Base-by-base conservation (phyloP, 1,284 basidiomycete species). In the Ustilago lituana region DNA sequence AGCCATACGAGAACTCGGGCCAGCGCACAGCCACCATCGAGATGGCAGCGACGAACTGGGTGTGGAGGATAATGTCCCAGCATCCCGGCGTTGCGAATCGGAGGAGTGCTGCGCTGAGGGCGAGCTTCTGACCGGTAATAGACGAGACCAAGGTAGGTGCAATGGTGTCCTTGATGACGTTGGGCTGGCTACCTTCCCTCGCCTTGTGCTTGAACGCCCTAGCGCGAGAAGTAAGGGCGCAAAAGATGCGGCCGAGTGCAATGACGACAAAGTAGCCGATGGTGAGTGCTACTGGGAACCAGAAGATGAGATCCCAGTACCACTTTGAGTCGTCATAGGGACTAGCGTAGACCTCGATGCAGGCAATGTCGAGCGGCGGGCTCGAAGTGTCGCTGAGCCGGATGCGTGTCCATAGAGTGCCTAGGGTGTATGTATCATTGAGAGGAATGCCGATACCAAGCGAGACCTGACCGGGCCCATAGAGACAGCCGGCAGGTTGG, bases 11-110 rank as follows among this genome's bases (percentile, higher is more conserved):
- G 83, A 94, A 98, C 12, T 86, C 85, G 1, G 95, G 94, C 94
- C 94, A 98, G 77, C 92, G 86, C 24, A 98, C 93, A 24, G 93
- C 91, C 46, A 97, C 88, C 91, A 96, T 95, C 23, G 89, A 89
- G 20, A 98, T 84, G 43, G 89, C 87, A 5, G 84, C 84, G 59
- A 84, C 84, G 73, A 84, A 98, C 76, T 97, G 94, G 0, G 93
- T 91, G 78, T 95, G 93, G 78, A 92, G 90, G 48, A 97, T 87
- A 58, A 98, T 88, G 82, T 98, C 95, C 63, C 94, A 87, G 84
- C 94, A 85, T 5, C 93, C 93, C 0, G 95, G 94, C 0, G 95
- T 97, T 65, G 91, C 93, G 77, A 94, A 98, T 52, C 94, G 86
- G 82, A 96, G 86, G 45, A 98, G 85, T 1, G 92, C 91, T 10